phyloP scores from a whole-genome alignment of 352 stramenopile species.

The Phytophthora quininea region DNA sequence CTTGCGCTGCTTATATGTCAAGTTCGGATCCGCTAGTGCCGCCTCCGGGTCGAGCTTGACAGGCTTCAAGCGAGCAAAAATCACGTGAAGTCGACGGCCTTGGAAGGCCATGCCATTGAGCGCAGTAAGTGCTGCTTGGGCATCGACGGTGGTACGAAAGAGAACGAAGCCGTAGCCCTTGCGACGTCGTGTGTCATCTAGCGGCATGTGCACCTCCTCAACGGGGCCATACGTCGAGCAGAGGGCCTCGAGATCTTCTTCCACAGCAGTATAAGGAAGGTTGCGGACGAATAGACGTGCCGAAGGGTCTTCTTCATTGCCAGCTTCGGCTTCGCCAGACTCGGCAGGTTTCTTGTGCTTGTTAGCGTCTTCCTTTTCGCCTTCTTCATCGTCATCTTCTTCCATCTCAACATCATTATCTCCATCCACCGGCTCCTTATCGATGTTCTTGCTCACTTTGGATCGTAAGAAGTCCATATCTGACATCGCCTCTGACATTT shows the following conservation, averaged over 20 bases:
- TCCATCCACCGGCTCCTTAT: conserved; percentile 64
- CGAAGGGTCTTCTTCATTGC: conserved; percentile 45
- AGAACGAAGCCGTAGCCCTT: conserved; percentile 98
- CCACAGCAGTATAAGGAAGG: conserved; percentile 95
- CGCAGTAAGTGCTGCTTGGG: conserved; percentile 84
- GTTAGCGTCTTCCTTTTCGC: conserved; percentile 9
- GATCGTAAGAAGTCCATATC: conserved; percentile 95
- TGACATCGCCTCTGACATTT: conserved; percentile 54
- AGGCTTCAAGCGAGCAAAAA: conserved; percentile 84
- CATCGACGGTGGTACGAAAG: conserved; percentile 93
- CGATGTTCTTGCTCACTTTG: conserved; percentile 93
- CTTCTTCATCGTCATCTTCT: conserved; percentile 41
- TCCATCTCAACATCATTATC: conserved; percentile 40
- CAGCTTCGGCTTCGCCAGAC: conserved; percentile 12
- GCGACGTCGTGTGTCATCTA: conserved; percentile 94
- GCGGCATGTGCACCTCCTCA: conserved; percentile 94
- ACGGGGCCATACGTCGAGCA: conserved; percentile 92
- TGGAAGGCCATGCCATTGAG: conserved; percentile 96
- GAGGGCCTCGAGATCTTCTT: conserved; percentile 95
- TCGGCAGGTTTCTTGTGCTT: conserved; percentile 8
- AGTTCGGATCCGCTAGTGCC: conserved; percentile 62
- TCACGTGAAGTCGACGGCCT: conserved; percentile 95
- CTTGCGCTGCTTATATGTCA: conserved; percentile 92
- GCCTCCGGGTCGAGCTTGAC: conserved; percentile 66
- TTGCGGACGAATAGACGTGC: conserved; percentile 98